phyloP scores from a whole-genome alignment of 1,284 basidiomycete species.

The Austroboletus novae-zelandiae region DNA sequence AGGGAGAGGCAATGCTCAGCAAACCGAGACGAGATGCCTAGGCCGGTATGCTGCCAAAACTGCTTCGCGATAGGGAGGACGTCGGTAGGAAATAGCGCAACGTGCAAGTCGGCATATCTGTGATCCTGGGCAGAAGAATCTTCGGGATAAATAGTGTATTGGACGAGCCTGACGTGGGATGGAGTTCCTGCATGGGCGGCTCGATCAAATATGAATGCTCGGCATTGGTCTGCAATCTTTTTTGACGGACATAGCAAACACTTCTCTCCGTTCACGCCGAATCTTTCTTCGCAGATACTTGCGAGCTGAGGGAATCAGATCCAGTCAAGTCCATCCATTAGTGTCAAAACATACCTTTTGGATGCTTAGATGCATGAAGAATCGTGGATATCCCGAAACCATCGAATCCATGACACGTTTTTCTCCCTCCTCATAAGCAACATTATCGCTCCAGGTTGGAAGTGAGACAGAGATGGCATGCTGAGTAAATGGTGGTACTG shows the following conservation, averaged over 20 bases:
- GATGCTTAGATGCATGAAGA: slow-evolving; percentile 91
- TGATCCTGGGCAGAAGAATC: slow-evolving; percentile 34
- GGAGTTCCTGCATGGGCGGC: slow-evolving; percentile 41
- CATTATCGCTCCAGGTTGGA: slow-evolving; percentile 91
- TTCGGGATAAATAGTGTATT: slow-evolving; percentile 71
- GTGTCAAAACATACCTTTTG: slow-evolving; percentile 62
- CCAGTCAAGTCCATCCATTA: not conserved
- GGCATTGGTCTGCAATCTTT: slow-evolving; percentile 70
- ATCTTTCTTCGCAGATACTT: slow-evolving; percentile 71
- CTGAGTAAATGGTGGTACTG: slow-evolving; percentile 66
- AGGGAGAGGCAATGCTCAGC: slow-evolving; percentile 82
- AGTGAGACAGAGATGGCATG: slow-evolving; percentile 98
- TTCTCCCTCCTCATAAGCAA: slow-evolving; percentile 94
- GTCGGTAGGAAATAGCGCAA: slow-evolving; percentile 76
- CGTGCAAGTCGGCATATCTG: slow-evolving; percentile 61
- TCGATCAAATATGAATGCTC: slow-evolving; percentile 68
- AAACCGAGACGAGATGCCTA: slow-evolving; percentile 85
- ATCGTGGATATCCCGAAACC: slow-evolving; percentile 95
- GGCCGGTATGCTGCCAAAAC: slow-evolving; percentile 96
- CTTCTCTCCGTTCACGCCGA: slow-evolving; percentile 65
- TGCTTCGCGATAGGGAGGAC: slow-evolving; percentile 75
- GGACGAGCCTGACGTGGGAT: slow-evolving; percentile 63
- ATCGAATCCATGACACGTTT: slow-evolving; percentile 79
- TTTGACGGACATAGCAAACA: slow-evolving; percentile 81
- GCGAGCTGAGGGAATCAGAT: slow-evolving; percentile 58